phyloP scores from a whole-genome alignment of 108 stramenopile genomes.

The Schizochytrium sp. region DNA sequence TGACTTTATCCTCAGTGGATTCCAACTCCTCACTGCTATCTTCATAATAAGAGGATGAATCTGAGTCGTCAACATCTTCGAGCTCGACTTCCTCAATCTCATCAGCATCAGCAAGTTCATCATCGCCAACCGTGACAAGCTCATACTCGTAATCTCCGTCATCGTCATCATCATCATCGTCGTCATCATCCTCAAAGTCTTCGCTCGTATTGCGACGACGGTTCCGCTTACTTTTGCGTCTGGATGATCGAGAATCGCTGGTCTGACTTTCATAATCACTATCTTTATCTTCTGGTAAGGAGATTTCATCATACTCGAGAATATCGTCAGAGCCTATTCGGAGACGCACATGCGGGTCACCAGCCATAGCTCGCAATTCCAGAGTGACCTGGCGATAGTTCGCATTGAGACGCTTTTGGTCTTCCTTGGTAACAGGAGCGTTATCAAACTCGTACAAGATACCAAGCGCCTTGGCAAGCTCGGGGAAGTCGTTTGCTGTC shows the following conservation, averaged over 20 bases:
- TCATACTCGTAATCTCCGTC: background rate
- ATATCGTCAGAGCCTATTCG: no score
- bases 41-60: background rate
- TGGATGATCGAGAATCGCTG: background rate
- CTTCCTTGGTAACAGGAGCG: background rate
- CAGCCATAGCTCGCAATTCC: no score
- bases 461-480: background rate
- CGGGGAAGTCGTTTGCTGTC: background rate
- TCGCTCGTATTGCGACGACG: background rate
- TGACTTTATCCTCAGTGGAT: no score
- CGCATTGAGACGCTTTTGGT: background rate
- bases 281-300: background rate
- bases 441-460: background rate
- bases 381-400: no score
- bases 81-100: background rate
- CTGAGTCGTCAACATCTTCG: background rate
- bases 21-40: no score
- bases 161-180: background rate
- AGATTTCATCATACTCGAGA: background rate
- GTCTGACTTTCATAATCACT: background rate
- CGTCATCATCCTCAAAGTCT: background rate
- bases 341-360: no score
- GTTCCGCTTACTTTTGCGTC: background rate
- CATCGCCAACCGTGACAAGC: background rate
- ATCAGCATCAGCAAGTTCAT: constrained; percentile 12